Percentiles rank a stretch among this genome's conserved stretches.
phyloP scores from a whole-genome alignment of 108 stramenopile genomes.

The Craspedostauros australis region DNA sequence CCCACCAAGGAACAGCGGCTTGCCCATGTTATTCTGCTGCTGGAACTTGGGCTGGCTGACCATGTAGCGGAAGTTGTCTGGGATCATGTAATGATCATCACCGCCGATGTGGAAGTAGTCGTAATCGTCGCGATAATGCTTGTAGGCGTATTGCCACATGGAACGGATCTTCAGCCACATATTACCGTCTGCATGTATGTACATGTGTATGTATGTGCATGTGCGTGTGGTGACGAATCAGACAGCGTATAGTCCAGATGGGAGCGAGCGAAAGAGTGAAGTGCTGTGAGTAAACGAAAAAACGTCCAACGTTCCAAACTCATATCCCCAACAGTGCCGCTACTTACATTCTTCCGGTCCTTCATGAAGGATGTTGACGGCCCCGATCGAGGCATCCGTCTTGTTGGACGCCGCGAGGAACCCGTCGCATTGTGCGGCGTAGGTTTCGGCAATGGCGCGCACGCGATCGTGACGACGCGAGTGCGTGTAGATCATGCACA shows the following conservation, averaged over 20 bases:
- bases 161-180: too few relatives aligned
- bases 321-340: too few relatives aligned
- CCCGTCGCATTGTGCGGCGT: slow-evolving; percentile 46
- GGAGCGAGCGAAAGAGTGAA: too few relatives aligned
- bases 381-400: slow-evolving; percentile 36
- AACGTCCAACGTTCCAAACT: too few relatives aligned
- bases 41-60: too few relatives aligned
- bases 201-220: too few relatives aligned
- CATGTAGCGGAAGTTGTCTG: slow-evolving; percentile 30
- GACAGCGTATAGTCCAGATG: too few relatives aligned
- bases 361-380: slow-evolving; percentile 50
- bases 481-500: neutral
- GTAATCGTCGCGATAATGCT: slow-evolving; percentile 57
- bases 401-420: slow-evolving; percentile 65
- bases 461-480: neutral
- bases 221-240: too few relatives aligned
- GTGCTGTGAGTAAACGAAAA: too few relatives aligned
- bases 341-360: slow-evolving; percentile 63
- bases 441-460: slow-evolving; percentile 1
- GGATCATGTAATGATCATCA: slow-evolving; percentile 59
- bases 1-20: slow-evolving; percentile 63
- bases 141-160: slow-evolving; percentile 70
- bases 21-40: too few relatives aligned
- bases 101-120: slow-evolving; percentile 78
- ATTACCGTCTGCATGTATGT: too few relatives aligned